Conservation (phyloP, 106 monocot species). For the Chionographis japonica region DNA sequence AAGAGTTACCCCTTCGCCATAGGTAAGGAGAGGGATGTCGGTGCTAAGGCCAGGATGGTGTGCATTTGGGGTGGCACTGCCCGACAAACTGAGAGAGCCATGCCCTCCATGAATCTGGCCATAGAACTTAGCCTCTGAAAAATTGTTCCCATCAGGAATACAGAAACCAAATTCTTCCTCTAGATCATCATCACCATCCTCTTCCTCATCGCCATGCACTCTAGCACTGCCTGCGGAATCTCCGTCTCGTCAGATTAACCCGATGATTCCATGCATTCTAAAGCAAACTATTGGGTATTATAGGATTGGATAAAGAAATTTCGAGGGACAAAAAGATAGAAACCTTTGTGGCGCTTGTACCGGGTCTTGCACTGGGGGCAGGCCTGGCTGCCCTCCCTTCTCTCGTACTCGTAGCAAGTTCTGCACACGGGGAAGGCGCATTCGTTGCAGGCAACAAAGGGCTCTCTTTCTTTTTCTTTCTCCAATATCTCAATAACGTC, state of each 20-base stretch:
- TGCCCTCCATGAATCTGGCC: slow-evolving; percentile 14
- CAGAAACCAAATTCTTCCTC: slow-evolving; percentile 52
- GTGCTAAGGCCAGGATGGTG: not conserved
- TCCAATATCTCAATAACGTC: slow-evolving; percentile 47
- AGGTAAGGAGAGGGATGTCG: slow-evolving; percentile 44
- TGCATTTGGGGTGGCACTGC: not conserved
- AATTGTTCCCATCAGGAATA: slow-evolving; percentile 1
- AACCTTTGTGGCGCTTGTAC: slow-evolving; percentile 84
- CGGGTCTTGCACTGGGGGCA: slow-evolving; percentile 76
- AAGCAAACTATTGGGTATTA: not conserved
- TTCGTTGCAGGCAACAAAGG: slow-evolving; percentile 85
- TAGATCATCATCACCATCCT: slow-evolving; percentile 68
- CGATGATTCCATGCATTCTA: no score
- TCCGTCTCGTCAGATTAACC: not conserved
- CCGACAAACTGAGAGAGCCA: slow-evolving; percentile 1
- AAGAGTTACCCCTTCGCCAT: slow-evolving; percentile 43
- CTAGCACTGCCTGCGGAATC: slow-evolving; percentile 51
- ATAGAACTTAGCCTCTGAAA: slow-evolving; percentile 4
- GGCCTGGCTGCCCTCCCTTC: slow-evolving; percentile 65
- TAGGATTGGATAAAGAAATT: not conserved
- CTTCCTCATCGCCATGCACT: slow-evolving; percentile 87
- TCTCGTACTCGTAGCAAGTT: slow-evolving; percentile 75
- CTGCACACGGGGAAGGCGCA: slow-evolving; percentile 80
- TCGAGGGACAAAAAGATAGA: not conserved
- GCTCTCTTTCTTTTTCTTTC: slow-evolving; percentile 36